phyloP scores from a whole-genome alignment of 768 basidiomycete species.

The Russula compacta region DNA sequence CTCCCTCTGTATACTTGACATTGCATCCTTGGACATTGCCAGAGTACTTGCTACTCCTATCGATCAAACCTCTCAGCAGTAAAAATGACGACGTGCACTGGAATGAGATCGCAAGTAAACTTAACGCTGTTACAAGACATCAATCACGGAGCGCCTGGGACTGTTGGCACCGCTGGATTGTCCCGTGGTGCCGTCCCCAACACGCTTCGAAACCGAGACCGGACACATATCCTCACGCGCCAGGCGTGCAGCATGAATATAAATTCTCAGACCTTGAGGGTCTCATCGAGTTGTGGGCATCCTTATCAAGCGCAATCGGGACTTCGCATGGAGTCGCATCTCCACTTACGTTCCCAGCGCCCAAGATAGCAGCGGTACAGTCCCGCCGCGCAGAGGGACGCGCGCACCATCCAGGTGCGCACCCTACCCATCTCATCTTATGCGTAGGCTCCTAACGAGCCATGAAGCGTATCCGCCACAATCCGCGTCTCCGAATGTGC shows the following conservation, averaged over 20 bases:
- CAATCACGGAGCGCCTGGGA: constrained; percentile 16
- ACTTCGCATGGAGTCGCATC: not conserved
- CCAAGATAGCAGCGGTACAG: not conserved
- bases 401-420: constrained; percentile 19
- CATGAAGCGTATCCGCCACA: constrained; percentile 14
- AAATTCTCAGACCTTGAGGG: constrained; percentile 6
- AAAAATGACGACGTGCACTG: constrained; percentile 5
- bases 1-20: constrained; percentile 14
- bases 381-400: not conserved
- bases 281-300: constrained; percentile 12
- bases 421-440: not conserved
- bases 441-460: not conserved
- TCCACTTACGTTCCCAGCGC: not conserved
- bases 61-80: not conserved
- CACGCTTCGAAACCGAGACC: not conserved
- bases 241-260: constrained; percentile 19
- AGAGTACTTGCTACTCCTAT: constrained; percentile 17
- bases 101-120: constrained; percentile 11
- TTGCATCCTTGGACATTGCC: constrained; percentile 15
- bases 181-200: constrained; percentile 15
- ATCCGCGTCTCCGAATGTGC: constrained; percentile 12
- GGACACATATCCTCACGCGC: constrained; percentile 13
- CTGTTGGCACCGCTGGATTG: constrained; percentile 20
- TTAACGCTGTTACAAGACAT: constrained; percentile 1
- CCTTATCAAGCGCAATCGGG: not conserved